Evolutionary conservation across 306 rosid species (phyloP).

Genomic region (Vigna angularis): DNA sequence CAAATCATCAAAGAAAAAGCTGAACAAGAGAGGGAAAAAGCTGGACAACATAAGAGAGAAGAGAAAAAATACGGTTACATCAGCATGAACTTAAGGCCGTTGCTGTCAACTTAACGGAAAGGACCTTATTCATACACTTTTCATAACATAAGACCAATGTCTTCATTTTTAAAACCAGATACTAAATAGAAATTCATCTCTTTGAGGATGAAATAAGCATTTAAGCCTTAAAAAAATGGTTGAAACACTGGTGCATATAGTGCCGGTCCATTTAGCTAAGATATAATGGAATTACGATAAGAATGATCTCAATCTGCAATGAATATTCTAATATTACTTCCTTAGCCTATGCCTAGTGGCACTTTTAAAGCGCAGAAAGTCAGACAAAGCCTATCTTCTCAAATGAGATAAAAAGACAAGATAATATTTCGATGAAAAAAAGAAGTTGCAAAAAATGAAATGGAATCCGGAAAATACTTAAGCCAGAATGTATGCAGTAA

Average conservation of each 20-base stretch:
- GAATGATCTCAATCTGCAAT: not conserved
- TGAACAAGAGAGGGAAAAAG: too few relatives aligned
- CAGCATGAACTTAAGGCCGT: too few relatives aligned
- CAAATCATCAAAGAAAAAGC: too few relatives aligned
- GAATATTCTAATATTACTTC: slow-evolving; percentile 22
- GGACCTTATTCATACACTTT: too few relatives aligned
- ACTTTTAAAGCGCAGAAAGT: not conserved
- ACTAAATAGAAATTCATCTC: too few relatives aligned
- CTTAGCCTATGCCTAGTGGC: not conserved
- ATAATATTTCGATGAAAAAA: not conserved
- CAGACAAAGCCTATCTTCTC: not conserved
- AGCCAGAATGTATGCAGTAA: not conserved
- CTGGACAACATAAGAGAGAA: too few relatives aligned
- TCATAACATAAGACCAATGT: too few relatives aligned
- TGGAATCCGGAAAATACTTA: too few relatives aligned
- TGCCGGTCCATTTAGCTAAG: slow-evolving; percentile 6
- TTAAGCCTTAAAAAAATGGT: not conserved
- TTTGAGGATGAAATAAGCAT: too few relatives aligned
- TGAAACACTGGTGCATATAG: not conserved
- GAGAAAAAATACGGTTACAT: too few relatives aligned
- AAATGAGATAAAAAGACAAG: not conserved
- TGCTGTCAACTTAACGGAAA: too few relatives aligned
- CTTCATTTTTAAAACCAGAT: too few relatives aligned
- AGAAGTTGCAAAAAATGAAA: not conserved
- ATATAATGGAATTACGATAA: not conserved